phyloP scores from a whole-genome alignment of 257 asterid genomes.

The Dorcoceras hygrometricum region DNA sequence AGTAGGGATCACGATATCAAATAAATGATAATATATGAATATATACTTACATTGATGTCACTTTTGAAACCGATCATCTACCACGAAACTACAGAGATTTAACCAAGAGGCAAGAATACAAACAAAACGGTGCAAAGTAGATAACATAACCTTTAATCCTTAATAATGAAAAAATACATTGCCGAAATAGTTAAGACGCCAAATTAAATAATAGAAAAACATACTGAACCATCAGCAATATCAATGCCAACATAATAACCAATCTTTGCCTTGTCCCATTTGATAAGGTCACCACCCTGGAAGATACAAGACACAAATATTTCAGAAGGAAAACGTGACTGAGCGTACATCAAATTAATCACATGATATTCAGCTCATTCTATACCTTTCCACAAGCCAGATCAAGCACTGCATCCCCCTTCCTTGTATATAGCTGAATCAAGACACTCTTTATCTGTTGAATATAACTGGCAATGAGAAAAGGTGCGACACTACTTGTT shows the following conservation, averaged over 20 bases:
- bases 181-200: background rate
- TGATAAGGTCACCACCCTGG: conserved; percentile 97
- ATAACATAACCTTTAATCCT: background rate
- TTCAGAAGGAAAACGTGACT: conserved; percentile 7
- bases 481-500: background rate
- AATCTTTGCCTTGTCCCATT: conserved; percentile 98
- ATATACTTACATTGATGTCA: background rate
- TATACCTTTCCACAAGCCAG: conserved; percentile 96
- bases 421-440: conserved; percentile 77
- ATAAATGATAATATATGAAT: conserved; percentile 8
- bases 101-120: background rate
- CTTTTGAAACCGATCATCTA: background rate
- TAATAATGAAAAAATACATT: too few relatives aligned
- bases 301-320: conserved; percentile 23
- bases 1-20: conserved; percentile 5
- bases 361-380: conserved; percentile 16
- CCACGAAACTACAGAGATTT: too few relatives aligned
- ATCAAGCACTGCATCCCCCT: conserved; percentile 94
- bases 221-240: conserved; percentile 97
- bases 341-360: background rate
- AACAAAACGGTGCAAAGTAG: background rate
- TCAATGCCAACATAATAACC: conserved; percentile 92
- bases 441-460: conserved; percentile 90
- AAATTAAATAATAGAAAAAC: background rate
- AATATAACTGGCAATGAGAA: conserved; percentile 19